Evolutionary conservation across 176 grass and related monocot species (phyloP).

Genomic region (Oryza meridionalis): DNA sequence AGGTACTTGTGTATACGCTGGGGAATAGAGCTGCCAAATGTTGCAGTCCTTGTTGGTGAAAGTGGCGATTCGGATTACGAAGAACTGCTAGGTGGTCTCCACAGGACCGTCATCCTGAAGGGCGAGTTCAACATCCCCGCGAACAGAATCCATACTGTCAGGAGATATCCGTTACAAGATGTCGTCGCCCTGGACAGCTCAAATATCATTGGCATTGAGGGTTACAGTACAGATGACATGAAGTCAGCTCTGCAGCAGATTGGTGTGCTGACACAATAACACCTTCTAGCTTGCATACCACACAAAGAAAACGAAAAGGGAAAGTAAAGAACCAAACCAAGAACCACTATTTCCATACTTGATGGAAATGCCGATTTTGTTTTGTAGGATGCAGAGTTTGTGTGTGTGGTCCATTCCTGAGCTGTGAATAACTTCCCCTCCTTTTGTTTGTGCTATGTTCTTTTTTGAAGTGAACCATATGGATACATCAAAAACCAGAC

Average conservation of each 20-base stretch:
- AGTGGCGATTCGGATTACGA: conserved; percentile 93
- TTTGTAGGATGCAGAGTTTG: conserved; percentile 47
- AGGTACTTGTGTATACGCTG: conserved; percentile 96
- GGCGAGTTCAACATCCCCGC: conserved; percentile 67
- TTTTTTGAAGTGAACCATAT: conserved; percentile 46
- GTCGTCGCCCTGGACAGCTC: conserved; percentile 80
- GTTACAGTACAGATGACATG: conserved; percentile 46
- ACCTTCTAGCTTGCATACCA: not conserved
- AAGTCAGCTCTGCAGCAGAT: conserved; percentile 60
- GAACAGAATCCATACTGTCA: conserved; percentile 61
- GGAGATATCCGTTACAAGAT: conserved; percentile 77
- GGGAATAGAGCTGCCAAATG: conserved; percentile 83
- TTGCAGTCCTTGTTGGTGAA: conserved; percentile 77
- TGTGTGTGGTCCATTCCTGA: conserved; percentile 31
- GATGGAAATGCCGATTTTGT: conserved; percentile 60
- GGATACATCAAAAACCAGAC: not conserved
- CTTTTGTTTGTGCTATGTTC: conserved; percentile 38
- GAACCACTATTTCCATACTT: conserved; percentile 40
- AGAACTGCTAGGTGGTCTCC: conserved; percentile 75
- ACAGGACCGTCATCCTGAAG: conserved; percentile 88
- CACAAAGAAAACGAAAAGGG: not conserved
- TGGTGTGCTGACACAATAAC: conserved; percentile 42
- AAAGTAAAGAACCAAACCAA: conserved; percentile 15
- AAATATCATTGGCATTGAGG: conserved; percentile 61
- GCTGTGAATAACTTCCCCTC: conserved; percentile 49